Evolutionary conservation across 441 rosid genomes (phyloP).

Genomic region (Erysimum cheiri): DNA sequence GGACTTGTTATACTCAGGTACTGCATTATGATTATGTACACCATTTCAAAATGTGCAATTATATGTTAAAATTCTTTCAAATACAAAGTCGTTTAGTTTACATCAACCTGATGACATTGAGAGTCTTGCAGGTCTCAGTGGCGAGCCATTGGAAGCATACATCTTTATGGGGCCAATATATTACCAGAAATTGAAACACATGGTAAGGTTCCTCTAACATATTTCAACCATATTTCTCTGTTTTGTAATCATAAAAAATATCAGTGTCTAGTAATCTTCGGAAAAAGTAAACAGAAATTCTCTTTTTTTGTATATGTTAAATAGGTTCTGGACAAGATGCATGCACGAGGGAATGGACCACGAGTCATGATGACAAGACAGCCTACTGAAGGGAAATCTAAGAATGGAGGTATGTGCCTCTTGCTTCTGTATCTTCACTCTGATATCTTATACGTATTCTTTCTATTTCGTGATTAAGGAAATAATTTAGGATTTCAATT

Average conservation of each 20-base stretch:
- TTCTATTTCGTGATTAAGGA: not conserved
- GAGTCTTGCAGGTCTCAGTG: slow-evolving; percentile 77
- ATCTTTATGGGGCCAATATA: slow-evolving; percentile 98
- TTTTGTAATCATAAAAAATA: not conserved
- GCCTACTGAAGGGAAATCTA: slow-evolving; percentile 96
- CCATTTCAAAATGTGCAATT: slow-evolving; percentile 19
- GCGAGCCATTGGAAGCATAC: slow-evolving; percentile 86
- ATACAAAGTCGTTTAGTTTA: slow-evolving; percentile 22
- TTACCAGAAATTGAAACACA: slow-evolving; percentile 97
- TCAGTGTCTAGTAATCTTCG: not conserved
- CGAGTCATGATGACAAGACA: slow-evolving; percentile 92
- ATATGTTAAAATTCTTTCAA: slow-evolving; percentile 10
- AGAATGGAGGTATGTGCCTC: slow-evolving; percentile 79
- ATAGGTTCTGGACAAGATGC: slow-evolving; percentile 79
- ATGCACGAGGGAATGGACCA: slow-evolving; percentile 96
- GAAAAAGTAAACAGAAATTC: not conserved
- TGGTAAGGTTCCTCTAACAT: slow-evolving; percentile 63
- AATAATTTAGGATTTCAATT: not conserved
- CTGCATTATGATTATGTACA: slow-evolving; percentile 21
- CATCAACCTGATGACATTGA: slow-evolving; percentile 41
- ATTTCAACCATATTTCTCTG: slow-evolving; percentile 9
- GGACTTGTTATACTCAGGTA: slow-evolving; percentile 95
- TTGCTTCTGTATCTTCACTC: slow-evolving; percentile 26
- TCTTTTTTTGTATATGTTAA: slow-evolving; percentile 12
- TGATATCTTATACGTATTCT: not conserved